phyloP scores from a whole-genome alignment of 1,139 yeast genomes.

The Yamadazyma friedrichii region DNA sequence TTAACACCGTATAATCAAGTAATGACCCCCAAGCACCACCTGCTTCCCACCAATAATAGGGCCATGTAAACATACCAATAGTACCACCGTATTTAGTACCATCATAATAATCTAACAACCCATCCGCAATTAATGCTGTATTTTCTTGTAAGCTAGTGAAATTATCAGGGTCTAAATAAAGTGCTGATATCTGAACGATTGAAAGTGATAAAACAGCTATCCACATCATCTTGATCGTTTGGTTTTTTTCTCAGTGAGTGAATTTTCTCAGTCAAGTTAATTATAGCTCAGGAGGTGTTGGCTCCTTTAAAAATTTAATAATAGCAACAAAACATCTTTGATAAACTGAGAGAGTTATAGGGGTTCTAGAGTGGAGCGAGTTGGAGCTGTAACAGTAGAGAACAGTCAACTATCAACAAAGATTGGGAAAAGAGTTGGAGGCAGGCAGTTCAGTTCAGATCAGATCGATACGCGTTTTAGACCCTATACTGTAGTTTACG shows the following conservation, averaged over 20 bases:
- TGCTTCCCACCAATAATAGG: constrained; percentile 95
- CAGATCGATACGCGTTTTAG: too few relatives aligned
- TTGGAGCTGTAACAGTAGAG: too few relatives aligned
- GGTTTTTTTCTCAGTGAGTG: neutral
- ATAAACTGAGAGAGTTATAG: too few relatives aligned
- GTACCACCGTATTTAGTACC: constrained; percentile 68
- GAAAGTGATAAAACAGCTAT: neutral
- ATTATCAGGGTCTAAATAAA: constrained; percentile 36
- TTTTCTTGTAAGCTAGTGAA: constrained; percentile 42
- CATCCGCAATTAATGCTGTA: constrained; percentile 57
- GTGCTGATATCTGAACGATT: neutral
- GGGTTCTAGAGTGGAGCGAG: too few relatives aligned
- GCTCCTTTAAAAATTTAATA: too few relatives aligned
- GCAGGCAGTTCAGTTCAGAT: too few relatives aligned
- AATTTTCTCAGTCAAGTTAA: too few relatives aligned
- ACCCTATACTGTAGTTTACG: too few relatives aligned
- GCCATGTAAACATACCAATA: constrained; percentile 71
- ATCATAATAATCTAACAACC: constrained; percentile 70
- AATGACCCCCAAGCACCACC: constrained; percentile 85
- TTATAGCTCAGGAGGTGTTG: too few relatives aligned
- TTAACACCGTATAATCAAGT: constrained; percentile 63
- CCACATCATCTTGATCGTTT: neutral
- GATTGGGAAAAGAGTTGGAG: too few relatives aligned
- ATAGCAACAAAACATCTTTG: too few relatives aligned
- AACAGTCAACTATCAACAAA: too few relatives aligned